phyloP scores from a whole-genome alignment of 345 rosid species.

The Melastoma malabathricum region DNA sequence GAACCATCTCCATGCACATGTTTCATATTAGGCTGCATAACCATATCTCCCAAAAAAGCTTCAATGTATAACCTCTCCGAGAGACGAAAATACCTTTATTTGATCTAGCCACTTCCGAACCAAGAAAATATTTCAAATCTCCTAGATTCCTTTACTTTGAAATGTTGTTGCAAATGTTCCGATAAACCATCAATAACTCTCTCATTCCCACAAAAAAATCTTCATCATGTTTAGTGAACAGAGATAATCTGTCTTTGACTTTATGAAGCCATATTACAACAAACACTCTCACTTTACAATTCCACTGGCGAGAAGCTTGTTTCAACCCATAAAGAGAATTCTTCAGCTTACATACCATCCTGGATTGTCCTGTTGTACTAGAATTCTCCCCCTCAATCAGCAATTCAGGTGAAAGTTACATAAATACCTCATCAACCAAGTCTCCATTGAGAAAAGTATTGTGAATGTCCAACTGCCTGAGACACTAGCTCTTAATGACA shows the following conservation, averaged over 20 bases:
- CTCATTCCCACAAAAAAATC: neutral
- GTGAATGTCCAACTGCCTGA: neutral
- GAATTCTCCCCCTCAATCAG: neutral
- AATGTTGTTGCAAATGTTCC: neutral
- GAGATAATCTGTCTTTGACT: neutral
- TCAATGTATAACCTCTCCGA: neutral
- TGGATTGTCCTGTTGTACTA: neutral
- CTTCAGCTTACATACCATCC: neutral
- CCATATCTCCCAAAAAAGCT: neutral
- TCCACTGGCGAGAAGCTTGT: neutral
- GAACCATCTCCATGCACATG: neutral
- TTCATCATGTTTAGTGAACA: neutral
- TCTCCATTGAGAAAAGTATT: slow-evolving; percentile 1
- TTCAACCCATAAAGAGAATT: slow-evolving; percentile 1
- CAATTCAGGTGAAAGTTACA: neutral
- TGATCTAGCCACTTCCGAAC: neutral
- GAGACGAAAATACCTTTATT: neutral
- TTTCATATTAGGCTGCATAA: neutral
- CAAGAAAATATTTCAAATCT: neutral
- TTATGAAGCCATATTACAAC: neutral
- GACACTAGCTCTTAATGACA: neutral
- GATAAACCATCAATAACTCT: neutral
- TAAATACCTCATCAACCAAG: neutral
- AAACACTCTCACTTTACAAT: neutral
- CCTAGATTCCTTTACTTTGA: neutral